phyloP scores from a whole-genome alignment of 1,284 basidiomycete species.

The Heterobasidion occidentale region DNA sequence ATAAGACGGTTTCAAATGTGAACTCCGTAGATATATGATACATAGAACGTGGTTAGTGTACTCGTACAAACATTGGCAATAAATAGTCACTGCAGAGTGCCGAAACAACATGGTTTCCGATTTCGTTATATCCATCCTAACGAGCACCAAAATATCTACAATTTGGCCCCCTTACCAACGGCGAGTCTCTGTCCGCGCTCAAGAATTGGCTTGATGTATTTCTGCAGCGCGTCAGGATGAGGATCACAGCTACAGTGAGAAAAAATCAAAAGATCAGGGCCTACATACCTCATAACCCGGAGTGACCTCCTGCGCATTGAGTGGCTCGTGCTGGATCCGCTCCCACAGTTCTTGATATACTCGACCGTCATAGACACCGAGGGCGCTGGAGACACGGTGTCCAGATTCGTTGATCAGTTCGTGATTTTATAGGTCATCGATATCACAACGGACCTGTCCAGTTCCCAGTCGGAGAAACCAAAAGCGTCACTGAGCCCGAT shows the following conservation, averaged over 20 bases:
- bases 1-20: too few species aligned
- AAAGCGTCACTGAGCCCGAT: constrained; percentile 72
- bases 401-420: background rate
- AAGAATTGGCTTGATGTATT: constrained; percentile 41
- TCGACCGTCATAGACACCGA: constrained; percentile 60
- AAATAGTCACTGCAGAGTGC: too few species aligned
- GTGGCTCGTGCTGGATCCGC: constrained; percentile 53
- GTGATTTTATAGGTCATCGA: background rate
- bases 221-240: constrained; percentile 18
- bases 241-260: too few species aligned
- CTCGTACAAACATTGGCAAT: too few species aligned
- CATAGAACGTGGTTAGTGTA: too few species aligned
- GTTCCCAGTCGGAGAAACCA: constrained; percentile 71
- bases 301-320: constrained; percentile 47
- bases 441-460: constrained; percentile 47
- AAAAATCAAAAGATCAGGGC: too few species aligned
- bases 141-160: too few species aligned
- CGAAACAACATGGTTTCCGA: too few species aligned
- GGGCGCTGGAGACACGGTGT: constrained; percentile 28
- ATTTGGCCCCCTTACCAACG: too few species aligned
- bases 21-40: too few species aligned
- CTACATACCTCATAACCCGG: constrained; percentile 45
- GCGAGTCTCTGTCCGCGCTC: constrained; percentile 33
- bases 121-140: too few species aligned
- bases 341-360: constrained; percentile 68